Evolutionary conservation across 257 asterid genomes (phyloP), one percentile per base, ranked within the genome.

Genomic region (Solanum lycopersicoides): DNA sequence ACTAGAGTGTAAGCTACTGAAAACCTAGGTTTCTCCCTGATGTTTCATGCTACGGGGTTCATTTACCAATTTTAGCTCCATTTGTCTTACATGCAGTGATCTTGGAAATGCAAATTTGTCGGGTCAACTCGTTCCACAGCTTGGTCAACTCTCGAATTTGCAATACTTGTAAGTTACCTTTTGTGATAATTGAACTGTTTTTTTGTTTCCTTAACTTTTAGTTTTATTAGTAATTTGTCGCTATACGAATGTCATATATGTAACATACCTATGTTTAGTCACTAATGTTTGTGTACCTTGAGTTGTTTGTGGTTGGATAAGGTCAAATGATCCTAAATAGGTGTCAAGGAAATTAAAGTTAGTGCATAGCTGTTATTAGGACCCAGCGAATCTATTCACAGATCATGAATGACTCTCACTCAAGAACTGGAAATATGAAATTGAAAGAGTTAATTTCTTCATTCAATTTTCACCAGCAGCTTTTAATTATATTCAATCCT

Each of bases 51-150:
- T 32, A 34, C n/a, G 28, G 28, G 82, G 4, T 83, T 66, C n/a
- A 47, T 44, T 35, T 72, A 14, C 25, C 39, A 53, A 63, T 15
- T 47, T 15, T 65, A 21, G 90, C 72, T 89, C 75, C 72, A 45
- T 39, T 77, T 80, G 85, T 80, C 82, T 86, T 63, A 86, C 74
- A n/a, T 65, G 76, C 94, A 97, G 99, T 87, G 99, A 97, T 92
- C 98, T 97, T 47, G 99, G 99, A 82, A 97, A 97, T 91, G 99
- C 99, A 74, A 93, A 97, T 92, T 94, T 97, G 92, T 90, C 99
- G 15, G 99, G 99, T 25, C 91, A 86, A 90, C 93, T 97, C 82
- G 98, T 91, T 92, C 90, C 99, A 21, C 98, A 95, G 95, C 99
- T 97, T 80, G 99, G 99, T 87, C 93, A 83, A 88, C 99, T 97